These are phyloP conservation scores for Coemansia javaensis DNA, from an alignment of 192 early-diverging fungal genomes.

Conservation along the genomic window DNA sequence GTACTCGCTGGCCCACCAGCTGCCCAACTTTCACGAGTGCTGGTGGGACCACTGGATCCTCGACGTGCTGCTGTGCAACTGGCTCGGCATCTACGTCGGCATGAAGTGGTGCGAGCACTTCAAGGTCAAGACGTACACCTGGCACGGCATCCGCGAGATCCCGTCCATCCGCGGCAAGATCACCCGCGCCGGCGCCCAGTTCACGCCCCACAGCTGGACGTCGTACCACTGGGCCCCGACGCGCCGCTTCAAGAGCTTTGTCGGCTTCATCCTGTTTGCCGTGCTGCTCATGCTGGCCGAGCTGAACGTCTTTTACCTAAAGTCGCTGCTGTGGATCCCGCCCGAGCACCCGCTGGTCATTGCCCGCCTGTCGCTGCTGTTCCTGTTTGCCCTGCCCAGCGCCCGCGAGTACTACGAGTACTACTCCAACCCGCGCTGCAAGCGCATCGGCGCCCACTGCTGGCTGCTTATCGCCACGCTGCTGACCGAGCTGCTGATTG, in stretches of 20 bases:
- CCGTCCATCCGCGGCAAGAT: constrained; percentile 79
- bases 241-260: constrained; percentile 80
- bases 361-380: constrained; percentile 69
- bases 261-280: constrained; percentile 72
- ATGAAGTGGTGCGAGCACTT: constrained; percentile 98
- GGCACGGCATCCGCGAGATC: constrained; percentile 86
- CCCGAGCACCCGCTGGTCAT: constrained; percentile 79
- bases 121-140: constrained; percentile 94
- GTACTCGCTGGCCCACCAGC: constrained; percentile 90
- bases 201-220: constrained; percentile 94
- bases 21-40: constrained; percentile 97
- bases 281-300: constrained; percentile 59
- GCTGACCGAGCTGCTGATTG: constrained; percentile 86
- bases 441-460: constrained; percentile 87
- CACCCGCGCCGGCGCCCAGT: constrained; percentile 82
- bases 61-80: constrained; percentile 89
- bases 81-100: constrained; percentile 87
- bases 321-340: constrained; percentile 89
- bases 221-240: constrained; percentile 88
- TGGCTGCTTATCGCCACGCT: constrained; percentile 87
- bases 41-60: constrained; percentile 99
- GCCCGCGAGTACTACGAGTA: constrained; percentile 89
- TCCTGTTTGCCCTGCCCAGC: constrained; percentile 82
- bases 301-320: constrained; percentile 92
- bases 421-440: constrained; percentile 68